These are phyloP conservation scores for Paracamarosporium sp. DNA, from an alignment of 2,329 filamentous ascomycete species.

Conservation along the genomic window DNA sequence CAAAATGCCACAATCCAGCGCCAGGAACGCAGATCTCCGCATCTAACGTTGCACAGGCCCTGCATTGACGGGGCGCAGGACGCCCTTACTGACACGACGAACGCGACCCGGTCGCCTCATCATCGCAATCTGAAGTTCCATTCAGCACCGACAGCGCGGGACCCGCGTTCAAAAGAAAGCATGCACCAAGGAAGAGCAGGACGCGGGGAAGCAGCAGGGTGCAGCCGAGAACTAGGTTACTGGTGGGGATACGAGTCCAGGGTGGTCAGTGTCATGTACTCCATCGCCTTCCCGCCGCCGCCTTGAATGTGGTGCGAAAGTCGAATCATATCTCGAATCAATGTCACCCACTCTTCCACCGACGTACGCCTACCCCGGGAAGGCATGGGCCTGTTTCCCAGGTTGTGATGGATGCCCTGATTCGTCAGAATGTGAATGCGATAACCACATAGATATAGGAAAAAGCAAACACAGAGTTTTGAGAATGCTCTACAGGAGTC, in stretches of 20 bases:
- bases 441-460: background rate
- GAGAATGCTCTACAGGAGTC: background rate
- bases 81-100: background rate
- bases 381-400: background rate
- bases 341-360: background rate
- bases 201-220: background rate
- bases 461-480: background rate
- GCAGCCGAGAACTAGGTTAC: background rate
- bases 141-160: background rate
- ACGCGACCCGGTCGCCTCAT: background rate
- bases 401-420: background rate
- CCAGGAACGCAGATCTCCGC: constrained; percentile 6
- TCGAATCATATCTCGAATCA: background rate
- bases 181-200: background rate
- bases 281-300: background rate
- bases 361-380: background rate
- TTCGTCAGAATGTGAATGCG: background rate
- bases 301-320: background rate
- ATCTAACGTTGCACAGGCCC: background rate
- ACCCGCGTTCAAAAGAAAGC: background rate
- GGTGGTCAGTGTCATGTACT: background rate
- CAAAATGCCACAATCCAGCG: constrained; percentile 1
- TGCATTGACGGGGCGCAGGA: background rate
- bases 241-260: background rate
- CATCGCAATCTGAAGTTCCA: background rate